These are phyloP conservation scores for Graphilbum fragrans DNA, from an alignment of 2,329 filamentous ascomycete genomes.

Conservation along the genomic window DNA sequence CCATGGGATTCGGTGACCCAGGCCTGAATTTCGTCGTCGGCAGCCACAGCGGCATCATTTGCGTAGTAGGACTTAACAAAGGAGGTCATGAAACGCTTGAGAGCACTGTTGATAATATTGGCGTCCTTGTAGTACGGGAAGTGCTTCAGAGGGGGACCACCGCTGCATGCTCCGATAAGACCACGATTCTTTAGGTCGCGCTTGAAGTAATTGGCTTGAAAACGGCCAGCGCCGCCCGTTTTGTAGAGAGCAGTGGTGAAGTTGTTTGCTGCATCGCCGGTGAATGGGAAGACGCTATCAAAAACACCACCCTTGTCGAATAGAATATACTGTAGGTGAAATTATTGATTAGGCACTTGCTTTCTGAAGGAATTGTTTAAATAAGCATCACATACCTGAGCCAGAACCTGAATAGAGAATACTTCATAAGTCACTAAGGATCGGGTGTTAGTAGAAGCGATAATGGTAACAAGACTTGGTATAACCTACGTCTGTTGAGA, in stretches of 20 bases:
- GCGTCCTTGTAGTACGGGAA: conserved; percentile 34
- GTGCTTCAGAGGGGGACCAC: conserved; percentile 22
- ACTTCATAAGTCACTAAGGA: conserved; percentile 17
- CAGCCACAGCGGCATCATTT: conserved; percentile 16
- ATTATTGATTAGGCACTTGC: no score
- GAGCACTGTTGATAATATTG: conserved; percentile 20
- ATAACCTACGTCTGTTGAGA: conserved; percentile 20
- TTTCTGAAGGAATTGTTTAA: no score
- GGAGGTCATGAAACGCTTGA: conserved; percentile 23
- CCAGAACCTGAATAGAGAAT: conserved; percentile 18
- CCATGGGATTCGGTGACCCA: conserved; percentile 29
- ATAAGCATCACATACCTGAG: conserved; percentile 7
- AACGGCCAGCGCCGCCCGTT: conserved; percentile 16
- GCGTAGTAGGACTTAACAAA: conserved; percentile 33
- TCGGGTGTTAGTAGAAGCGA: conserved; percentile 2
- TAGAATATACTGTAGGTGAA: conserved; percentile 6
- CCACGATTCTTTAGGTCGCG: conserved; percentile 24
- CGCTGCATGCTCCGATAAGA: conserved; percentile 20
- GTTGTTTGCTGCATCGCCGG: conserved; percentile 15
- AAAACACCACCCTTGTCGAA: conserved; percentile 17
- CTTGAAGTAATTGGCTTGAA: conserved; percentile 25
- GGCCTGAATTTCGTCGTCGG: conserved; percentile 28
- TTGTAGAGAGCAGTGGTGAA: conserved; percentile 18
- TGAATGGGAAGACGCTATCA: conserved; percentile 20
- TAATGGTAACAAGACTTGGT: background rate